These are phyloP conservation scores for Alternaria gansuensis DNA, from an alignment of 2,329 filamentous ascomycete genomes.

Conservation along the genomic window DNA sequence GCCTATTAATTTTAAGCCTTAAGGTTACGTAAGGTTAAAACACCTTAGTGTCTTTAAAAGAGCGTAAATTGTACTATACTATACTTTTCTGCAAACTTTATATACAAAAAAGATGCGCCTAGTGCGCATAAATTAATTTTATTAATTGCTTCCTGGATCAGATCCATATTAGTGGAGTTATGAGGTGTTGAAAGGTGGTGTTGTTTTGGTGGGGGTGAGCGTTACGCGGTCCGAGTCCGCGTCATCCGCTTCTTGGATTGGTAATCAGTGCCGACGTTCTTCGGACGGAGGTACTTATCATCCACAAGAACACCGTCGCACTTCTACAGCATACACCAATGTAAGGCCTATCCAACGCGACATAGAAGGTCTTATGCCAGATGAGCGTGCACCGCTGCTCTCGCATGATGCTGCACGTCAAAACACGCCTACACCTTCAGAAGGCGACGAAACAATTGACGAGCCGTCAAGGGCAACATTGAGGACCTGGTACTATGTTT, in stretches of 20 bases:
- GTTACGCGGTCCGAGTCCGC: too few species aligned
- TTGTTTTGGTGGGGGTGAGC: too few species aligned
- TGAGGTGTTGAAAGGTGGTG: too few species aligned
- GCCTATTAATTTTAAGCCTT: too few species aligned
- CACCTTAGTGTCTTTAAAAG: too few species aligned
- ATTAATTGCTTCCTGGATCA: too few species aligned
- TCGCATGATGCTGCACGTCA: conserved; percentile 16
- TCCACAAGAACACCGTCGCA: neutral
- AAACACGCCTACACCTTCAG: conserved; percentile 2
- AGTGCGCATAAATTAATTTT: too few species aligned
- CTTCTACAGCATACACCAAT: neutral
- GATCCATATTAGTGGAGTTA: too few species aligned
- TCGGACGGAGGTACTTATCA: neutral
- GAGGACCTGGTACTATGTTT: conserved; percentile 31
- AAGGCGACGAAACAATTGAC: conserved; percentile 17
- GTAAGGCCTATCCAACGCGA: conserved; percentile 28
- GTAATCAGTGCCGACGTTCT: conserved; percentile 9
- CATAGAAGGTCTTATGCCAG: conserved; percentile 13
- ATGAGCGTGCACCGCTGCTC: conserved; percentile 40
- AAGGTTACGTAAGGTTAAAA: too few species aligned
- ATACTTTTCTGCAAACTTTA: too few species aligned
- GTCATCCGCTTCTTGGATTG: conserved; percentile 11
- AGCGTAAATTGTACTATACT: too few species aligned
- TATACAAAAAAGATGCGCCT: too few species aligned
- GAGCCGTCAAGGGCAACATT: conserved; percentile 26